These are phyloP conservation scores for Aspergillus bridgeri DNA, from an alignment of 495 filamentous ascomycete species.

Conservation along the genomic window DNA sequence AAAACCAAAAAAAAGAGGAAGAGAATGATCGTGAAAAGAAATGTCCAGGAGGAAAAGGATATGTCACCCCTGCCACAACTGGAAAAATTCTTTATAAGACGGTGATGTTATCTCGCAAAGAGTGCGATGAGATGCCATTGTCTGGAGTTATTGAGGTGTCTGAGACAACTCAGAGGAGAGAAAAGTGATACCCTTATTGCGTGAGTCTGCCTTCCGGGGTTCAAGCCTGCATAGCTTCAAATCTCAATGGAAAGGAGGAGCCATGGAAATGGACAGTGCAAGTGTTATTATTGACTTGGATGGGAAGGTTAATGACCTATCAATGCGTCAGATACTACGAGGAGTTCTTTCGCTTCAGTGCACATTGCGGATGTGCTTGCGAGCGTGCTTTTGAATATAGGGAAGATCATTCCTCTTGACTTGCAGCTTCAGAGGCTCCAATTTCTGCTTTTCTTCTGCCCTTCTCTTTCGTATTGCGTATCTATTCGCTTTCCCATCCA, in stretches of 20 bases:
- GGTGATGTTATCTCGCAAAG: slow-evolving; percentile 32
- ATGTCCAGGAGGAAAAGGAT: slow-evolving; percentile 1
- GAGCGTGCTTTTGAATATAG: slow-evolving; percentile 29
- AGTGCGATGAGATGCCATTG: slow-evolving; percentile 34
- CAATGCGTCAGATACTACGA: slow-evolving; percentile 34
- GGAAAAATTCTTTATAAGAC: slow-evolving; percentile 30
- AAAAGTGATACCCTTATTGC: slow-evolving; percentile 53
- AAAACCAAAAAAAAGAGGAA: no score
- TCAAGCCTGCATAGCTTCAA: slow-evolving; percentile 41
- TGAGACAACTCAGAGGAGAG: slow-evolving; percentile 48
- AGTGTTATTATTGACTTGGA: slow-evolving; percentile 18
- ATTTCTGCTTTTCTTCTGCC: slow-evolving; percentile 14
- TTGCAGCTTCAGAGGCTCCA: slow-evolving; percentile 40
- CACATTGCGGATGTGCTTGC: slow-evolving; percentile 23
- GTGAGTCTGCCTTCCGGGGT: slow-evolving; percentile 43
- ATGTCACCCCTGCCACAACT: slow-evolving; percentile 26
- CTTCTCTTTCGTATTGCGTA: slow-evolving; percentile 19
- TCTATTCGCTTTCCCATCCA: slow-evolving; percentile 11
- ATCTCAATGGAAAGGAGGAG: slow-evolving; percentile 28
- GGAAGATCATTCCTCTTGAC: slow-evolving; percentile 30
- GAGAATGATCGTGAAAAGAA: neutral
- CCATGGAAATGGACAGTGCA: slow-evolving; percentile 29
- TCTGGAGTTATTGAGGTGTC: slow-evolving; percentile 46
- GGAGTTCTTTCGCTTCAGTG: slow-evolving; percentile 30
- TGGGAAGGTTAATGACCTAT: slow-evolving; percentile 22